These are phyloP conservation scores for Ceratocystis diversiconidia DNA, from an alignment of 2,329 filamentous ascomycete species.

Conservation along the genomic window DNA sequence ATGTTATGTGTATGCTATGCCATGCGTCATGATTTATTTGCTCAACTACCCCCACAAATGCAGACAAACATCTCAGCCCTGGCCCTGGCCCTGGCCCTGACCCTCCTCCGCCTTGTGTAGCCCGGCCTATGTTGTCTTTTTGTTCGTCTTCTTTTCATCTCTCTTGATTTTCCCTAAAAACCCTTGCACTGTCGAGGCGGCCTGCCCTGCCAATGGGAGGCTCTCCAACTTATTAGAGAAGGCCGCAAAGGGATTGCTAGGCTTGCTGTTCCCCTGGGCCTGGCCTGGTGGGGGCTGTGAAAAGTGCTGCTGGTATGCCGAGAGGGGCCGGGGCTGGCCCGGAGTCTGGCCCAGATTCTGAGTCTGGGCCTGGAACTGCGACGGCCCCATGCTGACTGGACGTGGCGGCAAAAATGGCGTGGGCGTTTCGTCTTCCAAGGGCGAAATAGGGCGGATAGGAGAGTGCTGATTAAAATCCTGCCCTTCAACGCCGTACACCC, in stretches of 20 bases:
- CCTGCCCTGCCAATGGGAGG: slow-evolving; percentile 18
- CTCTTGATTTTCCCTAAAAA: slow-evolving; percentile 29
- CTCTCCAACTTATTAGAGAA: slow-evolving; percentile 8
- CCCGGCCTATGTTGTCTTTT: slow-evolving; percentile 32
- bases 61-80: neutral
- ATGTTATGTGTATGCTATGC: too few species aligned
- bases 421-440: slow-evolving; percentile 18
- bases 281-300: slow-evolving; percentile 19
- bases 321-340: slow-evolving; percentile 22
- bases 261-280: neutral
- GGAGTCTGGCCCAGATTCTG: neutral
- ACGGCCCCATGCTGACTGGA: slow-evolving; percentile 29
- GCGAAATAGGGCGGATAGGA: slow-evolving; percentile 19
- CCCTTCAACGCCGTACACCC: slow-evolving; percentile 48
- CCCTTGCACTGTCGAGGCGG: slow-evolving; percentile 33
- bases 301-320: slow-evolving; percentile 22
- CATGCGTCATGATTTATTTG: neutral
- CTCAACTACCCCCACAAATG: slow-evolving; percentile 7
- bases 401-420: slow-evolving; percentile 27
- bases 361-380: slow-evolving; percentile 6
- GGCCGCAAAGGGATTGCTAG: neutral
- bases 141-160: slow-evolving; percentile 31
- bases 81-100: too few species aligned
- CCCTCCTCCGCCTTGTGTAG: slow-evolving; percentile 24
- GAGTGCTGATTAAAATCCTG: slow-evolving; percentile 25